A percentile compares a stretch with the other conserved stretches of the same genome.
Conservation (phyloP, 345 rosid species). For the Odontarrhena argentea region DNA sequence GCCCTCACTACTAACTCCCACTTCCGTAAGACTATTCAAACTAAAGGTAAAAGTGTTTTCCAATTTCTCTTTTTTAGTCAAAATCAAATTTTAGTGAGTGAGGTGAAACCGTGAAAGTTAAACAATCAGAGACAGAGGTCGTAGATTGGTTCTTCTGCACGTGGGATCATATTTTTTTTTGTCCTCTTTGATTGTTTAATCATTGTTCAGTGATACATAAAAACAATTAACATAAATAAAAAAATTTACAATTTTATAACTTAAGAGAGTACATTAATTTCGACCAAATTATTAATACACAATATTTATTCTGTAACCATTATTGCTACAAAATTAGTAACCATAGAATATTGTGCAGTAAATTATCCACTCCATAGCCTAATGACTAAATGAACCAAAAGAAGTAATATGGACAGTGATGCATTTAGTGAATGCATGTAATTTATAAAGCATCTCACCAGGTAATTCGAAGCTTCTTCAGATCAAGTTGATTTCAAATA, state of each 20-base stretch:
- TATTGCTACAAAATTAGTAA: too few species aligned
- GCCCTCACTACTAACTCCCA: slow-evolving; percentile 38
- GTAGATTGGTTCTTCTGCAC: slow-evolving; percentile 33
- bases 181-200: background rate
- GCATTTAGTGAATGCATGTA: too few species aligned
- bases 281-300: too few species aligned
- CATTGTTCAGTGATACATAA: background rate
- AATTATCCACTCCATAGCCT: too few species aligned
- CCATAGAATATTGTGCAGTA: too few species aligned
- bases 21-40: slow-evolving; percentile 30
- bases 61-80: slow-evolving; percentile 20
- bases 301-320: too few species aligned
- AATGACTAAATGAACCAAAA: too few species aligned
- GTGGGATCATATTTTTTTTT: slow-evolving; percentile 17
- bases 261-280: background rate
- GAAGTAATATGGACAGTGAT: too few species aligned
- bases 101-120: slow-evolving; percentile 5
- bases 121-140: slow-evolving; percentile 18
- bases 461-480: background rate
- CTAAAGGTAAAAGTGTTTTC: background rate
- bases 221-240: background rate
- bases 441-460: too few species aligned
- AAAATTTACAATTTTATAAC: background rate
- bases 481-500: too few species aligned
- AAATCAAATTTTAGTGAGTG: slow-evolving; percentile 1